phyloP scores from a whole-genome alignment of 805 yeast genomes.

The Hanseniaspora singularis region DNA sequence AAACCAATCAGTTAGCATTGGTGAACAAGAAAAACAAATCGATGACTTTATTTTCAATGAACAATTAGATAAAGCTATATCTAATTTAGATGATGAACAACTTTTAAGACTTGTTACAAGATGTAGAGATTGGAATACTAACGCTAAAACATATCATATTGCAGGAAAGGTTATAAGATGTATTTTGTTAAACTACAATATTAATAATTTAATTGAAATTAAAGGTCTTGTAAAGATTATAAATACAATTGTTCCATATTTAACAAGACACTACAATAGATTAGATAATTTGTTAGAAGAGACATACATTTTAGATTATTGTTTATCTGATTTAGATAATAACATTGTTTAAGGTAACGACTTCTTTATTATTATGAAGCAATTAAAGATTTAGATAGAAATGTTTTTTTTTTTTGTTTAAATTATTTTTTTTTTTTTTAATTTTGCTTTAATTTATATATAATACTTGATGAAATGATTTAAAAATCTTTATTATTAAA shows the following conservation, averaged over 20 bases:
- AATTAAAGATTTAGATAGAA: background rate
- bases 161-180: constrained; percentile 69
- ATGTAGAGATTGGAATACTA: constrained; percentile 90
- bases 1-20: constrained; percentile 40
- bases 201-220: constrained; percentile 48
- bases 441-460: too few species aligned
- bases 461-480: too few species aligned
- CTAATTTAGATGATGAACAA: constrained; percentile 46
- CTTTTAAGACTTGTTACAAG: constrained; percentile 53
- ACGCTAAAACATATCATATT: constrained; percentile 62
- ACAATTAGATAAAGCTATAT: constrained; percentile 54
- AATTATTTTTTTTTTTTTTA: constrained; percentile 1
- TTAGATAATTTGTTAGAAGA: constrained; percentile 73
- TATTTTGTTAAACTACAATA: constrained; percentile 42
- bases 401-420: background rate
- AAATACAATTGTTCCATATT: constrained; percentile 76
- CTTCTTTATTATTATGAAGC: background rate
- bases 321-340: constrained; percentile 63
- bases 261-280: constrained; percentile 70
- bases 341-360: constrained; percentile 19
- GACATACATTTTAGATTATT: constrained; percentile 74
- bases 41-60: constrained; percentile 25
- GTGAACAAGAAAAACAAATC: constrained; percentile 34
- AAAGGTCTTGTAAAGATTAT: constrained; percentile 56
- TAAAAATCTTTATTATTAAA: too few species aligned